Evolutionary conservation across 768 basidiomycete genomes (phyloP), one percentile per base, ranked within the genome.

Genomic region (Galerina sulciceps): DNA sequence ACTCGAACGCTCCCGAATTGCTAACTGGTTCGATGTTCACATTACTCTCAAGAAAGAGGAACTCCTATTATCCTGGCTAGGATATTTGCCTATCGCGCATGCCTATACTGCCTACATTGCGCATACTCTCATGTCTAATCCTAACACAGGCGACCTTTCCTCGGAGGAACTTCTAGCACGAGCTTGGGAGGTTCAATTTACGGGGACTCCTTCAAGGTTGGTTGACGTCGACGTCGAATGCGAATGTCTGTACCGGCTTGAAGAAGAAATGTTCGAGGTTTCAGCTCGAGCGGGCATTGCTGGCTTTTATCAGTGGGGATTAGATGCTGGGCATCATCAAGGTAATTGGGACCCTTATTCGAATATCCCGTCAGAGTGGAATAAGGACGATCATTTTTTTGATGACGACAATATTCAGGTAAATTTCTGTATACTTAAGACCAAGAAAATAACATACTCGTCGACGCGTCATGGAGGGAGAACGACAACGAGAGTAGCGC

Each of bases 241-340:
- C 4, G 43, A 44, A 18, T n/a, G 17, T 4, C 15, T 48, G 5
- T 17, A 6, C 3, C 9, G 10, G 2, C 47, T 55, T 4, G 53
- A 55, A 34, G 13, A 14, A 6, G 23, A 45, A 17, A 37, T 55
- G 35, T 55, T 55, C 22, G 53, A 55, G n/a, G 37, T 36, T 1
- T 55, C 44, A 18, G 35, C 43, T 1, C 14, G 10, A 35, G 53
- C 44, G 1, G 44, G 53, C 3, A 35, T 35, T 22, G 53, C 53
- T 1, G 42, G 53, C 11, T 46, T 9, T 23, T 55, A 38, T 13
- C 53, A 55, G 11, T 55, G 53, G 53, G 53, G 44, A 5, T 44
- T 55, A 15, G 53, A 55, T 55, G 53, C 20, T 15, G 53, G 53
- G 8, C 34, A 37, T 18, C 53, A 46, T 11, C 43, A 55, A 18